phyloP scores from a whole-genome alignment of 805 yeast species.

The Torulaspora delbrueckii region DNA sequence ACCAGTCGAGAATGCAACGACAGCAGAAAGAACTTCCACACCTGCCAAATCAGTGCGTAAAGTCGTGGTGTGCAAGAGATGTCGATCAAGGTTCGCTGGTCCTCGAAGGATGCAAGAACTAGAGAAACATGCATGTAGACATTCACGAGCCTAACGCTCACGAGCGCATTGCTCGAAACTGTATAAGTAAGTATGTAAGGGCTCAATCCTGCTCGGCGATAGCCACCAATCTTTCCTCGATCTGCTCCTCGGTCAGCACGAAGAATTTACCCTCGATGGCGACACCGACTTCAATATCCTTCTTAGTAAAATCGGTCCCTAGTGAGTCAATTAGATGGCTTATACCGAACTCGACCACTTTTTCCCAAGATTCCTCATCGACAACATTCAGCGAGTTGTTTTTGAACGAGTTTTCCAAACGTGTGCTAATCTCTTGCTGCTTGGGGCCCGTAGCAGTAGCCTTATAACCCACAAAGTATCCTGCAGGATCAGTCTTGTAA shows the following conservation, averaged over 20 bases:
- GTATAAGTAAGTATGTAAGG: slow-evolving; percentile 3
- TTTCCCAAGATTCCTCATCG: slow-evolving; percentile 71
- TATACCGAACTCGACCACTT: slow-evolving; percentile 85
- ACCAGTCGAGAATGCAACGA: not conserved
- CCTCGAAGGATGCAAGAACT: slow-evolving; percentile 20
- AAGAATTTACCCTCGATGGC: slow-evolving; percentile 71
- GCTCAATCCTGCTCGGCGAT: slow-evolving; percentile 91
- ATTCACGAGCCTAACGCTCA: slow-evolving; percentile 3
- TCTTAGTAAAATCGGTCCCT: slow-evolving; percentile 89
- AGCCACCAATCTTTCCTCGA: slow-evolving; percentile 88
- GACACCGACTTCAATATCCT: slow-evolving; percentile 89
- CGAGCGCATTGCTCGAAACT: not conserved
- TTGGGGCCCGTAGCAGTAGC: slow-evolving; percentile 96
- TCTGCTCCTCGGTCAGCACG: slow-evolving; percentile 73
- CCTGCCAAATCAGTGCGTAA: slow-evolving; percentile 17
- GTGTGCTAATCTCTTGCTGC: slow-evolving; percentile 90
- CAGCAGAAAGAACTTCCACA: not conserved
- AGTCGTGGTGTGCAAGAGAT: slow-evolving; percentile 27
- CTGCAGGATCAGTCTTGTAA: slow-evolving; percentile 96
- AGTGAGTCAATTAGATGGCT: slow-evolving; percentile 78
- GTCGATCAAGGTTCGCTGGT: slow-evolving; percentile 26
- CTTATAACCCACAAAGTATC: slow-evolving; percentile 83
- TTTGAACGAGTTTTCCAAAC: slow-evolving; percentile 84
- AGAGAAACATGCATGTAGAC: slow-evolving; percentile 21
- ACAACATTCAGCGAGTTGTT: slow-evolving; percentile 33